These are phyloP conservation scores for Stereocaulon alpinum DNA, from an alignment of 495 filamentous ascomycete species.

Conservation along the genomic window DNA sequence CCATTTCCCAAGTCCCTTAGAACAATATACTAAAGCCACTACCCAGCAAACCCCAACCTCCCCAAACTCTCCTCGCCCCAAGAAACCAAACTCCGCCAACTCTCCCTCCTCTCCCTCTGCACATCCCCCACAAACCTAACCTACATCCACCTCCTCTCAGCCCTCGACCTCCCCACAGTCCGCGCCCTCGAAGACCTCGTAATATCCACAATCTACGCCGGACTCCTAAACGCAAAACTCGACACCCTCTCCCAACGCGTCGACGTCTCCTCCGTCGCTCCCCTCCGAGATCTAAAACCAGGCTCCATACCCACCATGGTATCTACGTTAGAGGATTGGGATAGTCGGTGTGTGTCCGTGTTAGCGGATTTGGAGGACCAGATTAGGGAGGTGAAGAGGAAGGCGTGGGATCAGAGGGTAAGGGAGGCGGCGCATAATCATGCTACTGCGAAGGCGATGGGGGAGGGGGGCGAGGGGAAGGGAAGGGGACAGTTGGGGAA, in stretches of 20 bases:
- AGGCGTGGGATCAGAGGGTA: slow-evolving; percentile 37
- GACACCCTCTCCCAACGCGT: slow-evolving; percentile 50
- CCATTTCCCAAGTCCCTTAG: neutral
- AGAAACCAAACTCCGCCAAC: slow-evolving; percentile 75
- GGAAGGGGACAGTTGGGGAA: slow-evolving; percentile 25
- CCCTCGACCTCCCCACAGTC: slow-evolving; percentile 54
- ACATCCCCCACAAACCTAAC: slow-evolving; percentile 51
- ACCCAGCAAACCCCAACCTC: slow-evolving; percentile 45
- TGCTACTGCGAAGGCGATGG: slow-evolving; percentile 26
- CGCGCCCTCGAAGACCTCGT: slow-evolving; percentile 82
- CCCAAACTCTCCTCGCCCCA: slow-evolving; percentile 65
- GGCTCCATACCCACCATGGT: slow-evolving; percentile 57
- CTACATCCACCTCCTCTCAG: slow-evolving; percentile 55
- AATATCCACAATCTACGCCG: slow-evolving; percentile 79
- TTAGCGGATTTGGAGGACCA: slow-evolving; percentile 65
- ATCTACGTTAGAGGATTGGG: slow-evolving; percentile 59
- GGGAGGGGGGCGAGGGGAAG: slow-evolving; percentile 19
- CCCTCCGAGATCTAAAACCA: slow-evolving; percentile 75
- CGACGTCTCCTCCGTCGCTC: slow-evolving; percentile 65
- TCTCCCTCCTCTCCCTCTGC: slow-evolving; percentile 71
- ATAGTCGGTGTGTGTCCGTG: slow-evolving; percentile 60
- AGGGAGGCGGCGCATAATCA: slow-evolving; percentile 40
- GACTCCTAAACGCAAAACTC: slow-evolving; percentile 69
- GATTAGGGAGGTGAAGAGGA: slow-evolving; percentile 50
- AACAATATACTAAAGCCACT: neutral